Conservation (phyloP, 163 green algal genomes). For the Coccomyxa subellipsoidea region DNA sequence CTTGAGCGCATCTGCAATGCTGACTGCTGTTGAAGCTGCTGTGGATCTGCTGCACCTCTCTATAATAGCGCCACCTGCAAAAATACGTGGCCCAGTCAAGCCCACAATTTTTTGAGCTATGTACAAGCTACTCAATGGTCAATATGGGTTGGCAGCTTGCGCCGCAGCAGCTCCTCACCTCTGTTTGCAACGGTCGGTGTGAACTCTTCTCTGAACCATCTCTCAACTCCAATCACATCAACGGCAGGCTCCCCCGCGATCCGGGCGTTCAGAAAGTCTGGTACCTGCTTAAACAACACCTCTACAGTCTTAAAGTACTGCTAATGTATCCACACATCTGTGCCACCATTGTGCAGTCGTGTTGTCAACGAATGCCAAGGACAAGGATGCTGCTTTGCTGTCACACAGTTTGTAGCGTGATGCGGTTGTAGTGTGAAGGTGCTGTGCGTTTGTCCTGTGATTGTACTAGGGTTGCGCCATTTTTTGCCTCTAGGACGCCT, state of each 20-base stretch:
- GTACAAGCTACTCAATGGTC: too few relatives aligned
- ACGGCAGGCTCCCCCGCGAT: conserved; percentile 71
- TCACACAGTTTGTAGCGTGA: neutral
- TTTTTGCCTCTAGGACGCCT: too few relatives aligned
- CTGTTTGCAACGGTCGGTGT: conserved; percentile 61
- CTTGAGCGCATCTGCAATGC: conserved; percentile 82
- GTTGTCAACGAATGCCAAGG: too few relatives aligned
- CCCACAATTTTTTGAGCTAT: too few relatives aligned
- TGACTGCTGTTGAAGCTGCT: conserved; percentile 82
- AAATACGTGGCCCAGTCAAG: too few relatives aligned
- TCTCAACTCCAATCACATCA: conserved; percentile 77
- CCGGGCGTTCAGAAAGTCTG: conserved; percentile 90
- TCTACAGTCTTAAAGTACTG: too few relatives aligned
- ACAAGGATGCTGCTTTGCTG: neutral
- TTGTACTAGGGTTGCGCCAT: too few relatives aligned
- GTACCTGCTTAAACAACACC: conserved; percentile 35
- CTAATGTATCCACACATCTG: too few relatives aligned
- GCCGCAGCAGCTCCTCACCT: neutral
- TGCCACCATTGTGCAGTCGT: too few relatives aligned
- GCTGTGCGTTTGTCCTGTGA: too few relatives aligned
- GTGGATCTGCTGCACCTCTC: conserved; percentile 91
- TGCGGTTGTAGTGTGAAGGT: conserved; percentile 24
- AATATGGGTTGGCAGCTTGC: neutral
- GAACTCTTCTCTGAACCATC: conserved; percentile 89
- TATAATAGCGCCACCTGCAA: conserved; percentile 80